Percentiles rank a stretch among this genome's conserved stretches.
Conservation (phyloP, 495 filamentous ascomycete genomes). For the Aspergillus baeticus region DNA sequence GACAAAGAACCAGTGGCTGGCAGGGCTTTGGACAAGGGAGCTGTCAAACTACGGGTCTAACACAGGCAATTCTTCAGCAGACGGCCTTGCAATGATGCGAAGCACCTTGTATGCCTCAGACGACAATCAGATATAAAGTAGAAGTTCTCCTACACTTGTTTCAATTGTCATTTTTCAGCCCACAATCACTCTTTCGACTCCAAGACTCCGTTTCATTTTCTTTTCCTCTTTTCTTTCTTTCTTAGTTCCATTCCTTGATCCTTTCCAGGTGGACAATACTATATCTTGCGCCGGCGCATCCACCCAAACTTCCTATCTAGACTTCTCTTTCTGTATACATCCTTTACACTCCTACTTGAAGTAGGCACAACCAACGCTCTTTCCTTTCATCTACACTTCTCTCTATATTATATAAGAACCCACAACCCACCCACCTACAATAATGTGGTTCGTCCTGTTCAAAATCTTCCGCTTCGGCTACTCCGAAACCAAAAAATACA, state of each 20-base stretch:
- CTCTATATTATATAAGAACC: constrained; percentile 15
- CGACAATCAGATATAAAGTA: constrained; percentile 4
- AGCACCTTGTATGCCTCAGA: neutral
- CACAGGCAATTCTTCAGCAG: neutral
- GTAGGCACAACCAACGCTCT: neutral
- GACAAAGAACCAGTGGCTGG: constrained; percentile 7
- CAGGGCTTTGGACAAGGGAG: neutral
- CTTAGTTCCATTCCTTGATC: neutral
- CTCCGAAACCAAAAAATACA: constrained; percentile 33
- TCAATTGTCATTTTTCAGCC: neutral
- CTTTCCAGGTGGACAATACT: neutral
- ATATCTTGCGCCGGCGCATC: constrained; percentile 17
- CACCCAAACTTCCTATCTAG: neutral
- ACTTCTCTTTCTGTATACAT: neutral
- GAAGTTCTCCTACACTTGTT: neutral
- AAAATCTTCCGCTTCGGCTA: constrained; percentile 30
- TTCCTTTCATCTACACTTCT: neutral
- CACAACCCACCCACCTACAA: neutral
- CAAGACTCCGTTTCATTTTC: constrained; percentile 5
- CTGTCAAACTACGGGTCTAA: neutral
- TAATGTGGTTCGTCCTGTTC: constrained; percentile 33
- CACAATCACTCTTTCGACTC: constrained; percentile 17
- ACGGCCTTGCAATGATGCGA: neutral
- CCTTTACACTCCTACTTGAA: neutral
- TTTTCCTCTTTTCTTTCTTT: constrained; percentile 11